Base-by-base conservation (phyloP, 768 basidiomycete genomes). In the Lentinus tigrinus region DNA sequence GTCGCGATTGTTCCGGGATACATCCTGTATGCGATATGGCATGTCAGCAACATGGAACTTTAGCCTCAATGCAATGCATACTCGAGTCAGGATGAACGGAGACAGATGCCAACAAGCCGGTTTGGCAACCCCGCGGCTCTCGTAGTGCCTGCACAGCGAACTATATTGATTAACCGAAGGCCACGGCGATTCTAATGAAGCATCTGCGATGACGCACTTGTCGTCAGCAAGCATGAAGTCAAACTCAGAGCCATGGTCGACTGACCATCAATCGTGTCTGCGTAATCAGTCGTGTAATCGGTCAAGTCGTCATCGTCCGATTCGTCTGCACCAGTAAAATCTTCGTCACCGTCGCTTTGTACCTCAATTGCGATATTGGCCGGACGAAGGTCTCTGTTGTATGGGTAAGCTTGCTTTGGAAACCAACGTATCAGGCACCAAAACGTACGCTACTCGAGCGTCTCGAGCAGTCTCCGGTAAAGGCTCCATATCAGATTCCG, bases 231-330 rank as follows among this genome's bases (percentile, higher is more conserved):
- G n/a, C 5, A n/a, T n/a, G n/a, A n/a, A 47, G 13, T 43, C 26
- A 24, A 23, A 19, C 1, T 6, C 24, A 27, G n/a, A 27, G 11
- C 16, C 26, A 23, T 19, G 26, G n/a, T 8, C 21, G 13, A 40
- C 72, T 58, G 56, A 83, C 83, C 77, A 52, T 84, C 78, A 77
- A 80, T 50, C 75, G 73, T 68, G 44, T 81, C 81, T 13, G 81
- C 78, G 44, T 66, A 68, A 23, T 76, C 73, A 49, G 73, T 78
- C 17, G 70, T 72, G 19, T 65, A 72, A 10, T 74, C 87, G 2
- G 84, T 88, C 48, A 89, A 67, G 65, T 87, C 88, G 23, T 83
- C 85, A 61, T 89, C 75, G 63, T 93, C 92, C 2, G 91, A 93
- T 70, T 93, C 91, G 61, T 92, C 91, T 3, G 83, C 85, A 49